A percentile compares a stretch with the other conserved stretches of the same genome.
These are phyloP conservation scores for Chlamydomonas incerta DNA, from an alignment of 139 green algal genomes.

Conservation along the genomic window DNA sequence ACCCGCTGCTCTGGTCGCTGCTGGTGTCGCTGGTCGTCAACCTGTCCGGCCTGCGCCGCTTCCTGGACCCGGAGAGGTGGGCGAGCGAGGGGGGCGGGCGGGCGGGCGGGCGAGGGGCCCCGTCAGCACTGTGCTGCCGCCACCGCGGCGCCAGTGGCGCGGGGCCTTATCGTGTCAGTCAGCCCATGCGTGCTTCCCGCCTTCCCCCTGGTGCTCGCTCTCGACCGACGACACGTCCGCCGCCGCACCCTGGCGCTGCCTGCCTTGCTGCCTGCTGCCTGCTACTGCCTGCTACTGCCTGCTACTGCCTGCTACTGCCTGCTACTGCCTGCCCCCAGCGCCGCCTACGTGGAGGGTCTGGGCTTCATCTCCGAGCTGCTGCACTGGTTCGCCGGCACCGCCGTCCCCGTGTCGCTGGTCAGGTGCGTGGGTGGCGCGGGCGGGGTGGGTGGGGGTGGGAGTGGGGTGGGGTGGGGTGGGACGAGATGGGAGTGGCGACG, in stretches of 20 bases:
- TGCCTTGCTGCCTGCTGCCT: too few relatives aligned
- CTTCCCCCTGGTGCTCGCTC: too few relatives aligned
- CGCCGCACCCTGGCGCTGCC: too few relatives aligned
- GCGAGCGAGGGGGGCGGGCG: too few relatives aligned
- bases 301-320: not conserved
- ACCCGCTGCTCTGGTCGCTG: conserved; percentile 55
- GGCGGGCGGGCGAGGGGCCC: too few relatives aligned
- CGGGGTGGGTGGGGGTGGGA: not conserved
- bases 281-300: too few relatives aligned
- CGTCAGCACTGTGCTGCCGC: too few relatives aligned
- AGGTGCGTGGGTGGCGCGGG: not conserved
- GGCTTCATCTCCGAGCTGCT: conserved; percentile 20
- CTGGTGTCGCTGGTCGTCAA: conserved; percentile 30
- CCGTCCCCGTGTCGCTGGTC: conserved; percentile 38
- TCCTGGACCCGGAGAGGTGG: conserved; percentile 43
- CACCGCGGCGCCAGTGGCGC: too few relatives aligned
- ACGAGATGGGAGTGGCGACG: too few relatives aligned
- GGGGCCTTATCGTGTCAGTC: too few relatives aligned
- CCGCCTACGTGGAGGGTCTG: conserved; percentile 12
- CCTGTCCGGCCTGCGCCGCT: conserved; percentile 35
- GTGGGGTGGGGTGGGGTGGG: not conserved
- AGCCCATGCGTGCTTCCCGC: too few relatives aligned
- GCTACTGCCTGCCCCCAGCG: not conserved
- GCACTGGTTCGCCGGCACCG: conserved; percentile 13
- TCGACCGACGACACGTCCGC: too few relatives aligned